Conservation (phyloP, 2,329 filamentous ascomycete genomes). For the Trichoderma citrinoviride region DNA sequence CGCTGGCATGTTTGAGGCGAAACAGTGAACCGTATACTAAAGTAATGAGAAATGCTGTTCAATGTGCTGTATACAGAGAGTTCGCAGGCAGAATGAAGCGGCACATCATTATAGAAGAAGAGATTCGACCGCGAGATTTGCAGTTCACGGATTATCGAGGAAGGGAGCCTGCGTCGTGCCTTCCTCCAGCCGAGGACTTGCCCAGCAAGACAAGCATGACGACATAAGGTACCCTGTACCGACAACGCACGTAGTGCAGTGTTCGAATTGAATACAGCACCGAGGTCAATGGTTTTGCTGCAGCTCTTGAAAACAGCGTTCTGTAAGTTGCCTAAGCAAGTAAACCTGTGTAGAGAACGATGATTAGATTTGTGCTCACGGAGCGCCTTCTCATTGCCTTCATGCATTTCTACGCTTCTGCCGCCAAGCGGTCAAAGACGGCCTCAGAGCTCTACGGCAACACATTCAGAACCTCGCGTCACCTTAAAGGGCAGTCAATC, state of each 20-base stretch:
- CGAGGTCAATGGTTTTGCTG: no score
- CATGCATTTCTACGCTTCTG: background rate
- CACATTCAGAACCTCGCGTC: background rate
- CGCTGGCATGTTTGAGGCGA: slow-evolving; percentile 29
- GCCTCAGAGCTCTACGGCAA: background rate
- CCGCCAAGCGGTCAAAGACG: background rate
- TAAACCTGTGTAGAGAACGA: no score
- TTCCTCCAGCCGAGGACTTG: background rate
- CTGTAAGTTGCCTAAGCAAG: no score
- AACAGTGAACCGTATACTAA: background rate
- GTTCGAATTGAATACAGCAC: no score
- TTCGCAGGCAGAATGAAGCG: background rate
- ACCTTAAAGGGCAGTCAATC: background rate
- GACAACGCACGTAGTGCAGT: no score
- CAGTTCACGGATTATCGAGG: background rate
- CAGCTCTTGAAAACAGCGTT: no score
- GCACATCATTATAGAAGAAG: background rate
- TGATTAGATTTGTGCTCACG: background rate
- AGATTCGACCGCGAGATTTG: background rate
- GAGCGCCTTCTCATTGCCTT: background rate
- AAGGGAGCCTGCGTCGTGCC: background rate
- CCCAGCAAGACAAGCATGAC: background rate
- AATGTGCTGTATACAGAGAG: background rate
- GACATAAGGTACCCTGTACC: background rate
- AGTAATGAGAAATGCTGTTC: background rate